Conservation (phyloP, 805 yeast species). For the Ogataea ramenticola region DNA sequence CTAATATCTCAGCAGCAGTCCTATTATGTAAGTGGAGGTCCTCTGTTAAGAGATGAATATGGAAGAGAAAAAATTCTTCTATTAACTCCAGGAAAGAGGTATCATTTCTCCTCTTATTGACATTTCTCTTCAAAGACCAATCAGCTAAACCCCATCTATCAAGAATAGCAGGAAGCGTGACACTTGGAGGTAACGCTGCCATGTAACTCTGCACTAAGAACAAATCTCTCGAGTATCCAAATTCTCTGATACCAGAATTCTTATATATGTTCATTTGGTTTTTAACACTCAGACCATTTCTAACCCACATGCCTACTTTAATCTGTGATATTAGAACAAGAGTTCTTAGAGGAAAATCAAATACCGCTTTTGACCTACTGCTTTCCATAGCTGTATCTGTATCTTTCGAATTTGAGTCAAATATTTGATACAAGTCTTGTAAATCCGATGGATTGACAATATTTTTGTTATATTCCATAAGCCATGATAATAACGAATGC, state of each 20-base stretch:
- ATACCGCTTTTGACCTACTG: constrained; percentile 22
- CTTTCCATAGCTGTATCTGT: background rate
- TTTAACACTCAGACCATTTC: constrained; percentile 80
- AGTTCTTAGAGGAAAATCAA: constrained; percentile 74
- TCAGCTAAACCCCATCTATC: constrained; percentile 61
- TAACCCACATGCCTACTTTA: constrained; percentile 86
- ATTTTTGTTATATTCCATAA: constrained; percentile 46
- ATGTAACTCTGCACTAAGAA: constrained; percentile 63
- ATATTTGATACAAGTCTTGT: background rate
- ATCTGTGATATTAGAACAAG: constrained; percentile 77
- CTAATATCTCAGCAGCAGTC: constrained; percentile 39
- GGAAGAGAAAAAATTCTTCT: constrained; percentile 68
- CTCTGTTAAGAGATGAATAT: constrained; percentile 65
- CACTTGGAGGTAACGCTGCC: constrained; percentile 42
- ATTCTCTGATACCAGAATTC: constrained; percentile 71
- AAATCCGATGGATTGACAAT: constrained; percentile 18
- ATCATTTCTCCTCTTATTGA: constrained; percentile 33
- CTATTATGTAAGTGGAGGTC: constrained; percentile 48
- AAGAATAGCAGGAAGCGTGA: constrained; percentile 49
- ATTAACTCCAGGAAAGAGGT: constrained; percentile 43
- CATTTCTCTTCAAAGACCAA: constrained; percentile 44
- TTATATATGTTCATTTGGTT: constrained; percentile 76
- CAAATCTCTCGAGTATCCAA: constrained; percentile 74
- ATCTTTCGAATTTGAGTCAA: background rate
- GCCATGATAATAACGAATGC: constrained; percentile 66